A percentile compares a stretch with the other conserved stretches of the same genome.
These are phyloP conservation scores for Suillus alpinus DNA, from an alignment of 768 basidiomycete species.

Conservation along the genomic window DNA sequence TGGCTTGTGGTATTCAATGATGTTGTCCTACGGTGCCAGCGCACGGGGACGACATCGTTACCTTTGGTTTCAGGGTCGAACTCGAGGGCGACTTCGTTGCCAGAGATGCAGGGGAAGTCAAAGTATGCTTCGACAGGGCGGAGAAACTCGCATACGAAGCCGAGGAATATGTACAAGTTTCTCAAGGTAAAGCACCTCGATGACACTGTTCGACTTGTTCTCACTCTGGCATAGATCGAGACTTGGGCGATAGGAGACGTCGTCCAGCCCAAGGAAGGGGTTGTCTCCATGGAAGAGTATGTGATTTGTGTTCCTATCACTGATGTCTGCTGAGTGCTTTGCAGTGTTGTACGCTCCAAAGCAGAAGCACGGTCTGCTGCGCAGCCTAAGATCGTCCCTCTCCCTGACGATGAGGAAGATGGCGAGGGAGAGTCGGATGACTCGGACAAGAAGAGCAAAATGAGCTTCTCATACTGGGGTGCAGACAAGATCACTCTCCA, in stretches of 20 bases:
- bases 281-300: slow-evolving; percentile 90
- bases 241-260: slow-evolving; percentile 83
- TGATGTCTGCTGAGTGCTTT: slow-evolving; percentile 8
- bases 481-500: slow-evolving; percentile 89
- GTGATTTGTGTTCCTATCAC: slow-evolving; percentile 28
- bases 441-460: slow-evolving; percentile 87
- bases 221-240: slow-evolving; percentile 56
- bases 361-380: slow-evolving; percentile 53
- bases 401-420: slow-evolving; percentile 60
- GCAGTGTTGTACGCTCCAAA: slow-evolving; percentile 70
- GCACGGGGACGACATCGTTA: slow-evolving; percentile 83
- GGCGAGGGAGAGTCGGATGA: slow-evolving; percentile 71
- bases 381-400: slow-evolving; percentile 65
- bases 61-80: slow-evolving; percentile 69
- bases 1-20: slow-evolving; percentile 98
- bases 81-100: slow-evolving; percentile 71
- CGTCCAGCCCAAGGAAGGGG: slow-evolving; percentile 71
- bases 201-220: neutral
- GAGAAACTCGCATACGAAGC: slow-evolving; percentile 71
- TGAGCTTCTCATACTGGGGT: slow-evolving; percentile 94
- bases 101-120: slow-evolving; percentile 79
- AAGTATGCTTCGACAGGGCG: slow-evolving; percentile 84
- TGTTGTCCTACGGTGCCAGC: slow-evolving; percentile 88
- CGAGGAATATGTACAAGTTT: slow-evolving; percentile 92
- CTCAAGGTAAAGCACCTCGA: slow-evolving; percentile 57